A percentile compares a stretch with the other conserved stretches of the same genome.
Conservation (phyloP, 108 stramenopile genomes). For the Cyclostephanos invisitatus region DNA sequence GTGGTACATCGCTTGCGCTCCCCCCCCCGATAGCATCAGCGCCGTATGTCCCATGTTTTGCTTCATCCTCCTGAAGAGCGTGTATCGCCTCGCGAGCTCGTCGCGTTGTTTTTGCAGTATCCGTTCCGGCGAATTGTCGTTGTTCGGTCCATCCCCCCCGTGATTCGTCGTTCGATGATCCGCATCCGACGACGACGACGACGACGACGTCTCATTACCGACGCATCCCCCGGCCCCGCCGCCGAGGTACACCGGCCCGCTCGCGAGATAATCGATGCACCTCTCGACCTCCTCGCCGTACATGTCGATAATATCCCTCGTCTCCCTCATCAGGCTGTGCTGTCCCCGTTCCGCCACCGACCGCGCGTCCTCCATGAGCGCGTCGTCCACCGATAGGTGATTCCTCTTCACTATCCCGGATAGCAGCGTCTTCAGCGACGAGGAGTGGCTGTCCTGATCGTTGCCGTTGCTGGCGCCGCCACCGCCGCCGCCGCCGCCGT, state of each 20-base stretch:
- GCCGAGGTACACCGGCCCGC: conserved; percentile 30
- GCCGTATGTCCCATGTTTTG: conserved; percentile 91
- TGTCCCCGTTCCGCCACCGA: conserved; percentile 73
- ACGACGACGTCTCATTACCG: neutral
- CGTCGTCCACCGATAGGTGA: conserved; percentile 85
- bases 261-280: conserved; percentile 72
- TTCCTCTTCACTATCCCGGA: conserved; percentile 88
- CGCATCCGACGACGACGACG: neutral
- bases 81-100: conserved; percentile 68
- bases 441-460: conserved; percentile 35
- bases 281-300: conserved; percentile 78
- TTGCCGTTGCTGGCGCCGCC: neutral
- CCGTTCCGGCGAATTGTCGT: conserved; percentile 6
- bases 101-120: conserved; percentile 38
- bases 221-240: conserved; percentile 3
- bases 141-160: neutral
- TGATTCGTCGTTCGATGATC: neutral
- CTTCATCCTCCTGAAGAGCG: conserved; percentile 77
- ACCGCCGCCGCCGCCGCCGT: neutral
- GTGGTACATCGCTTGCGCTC: conserved; percentile 95
- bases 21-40: conserved; percentile 90
- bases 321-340: conserved; percentile 57
- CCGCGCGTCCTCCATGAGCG: conserved; percentile 69
- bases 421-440: conserved; percentile 69
- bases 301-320: conserved; percentile 62